Percentiles rank a stretch among this genome's conserved stretches.
Conservation (phyloP, 139 green algal species). For the Tetraselmis chui region DNA sequence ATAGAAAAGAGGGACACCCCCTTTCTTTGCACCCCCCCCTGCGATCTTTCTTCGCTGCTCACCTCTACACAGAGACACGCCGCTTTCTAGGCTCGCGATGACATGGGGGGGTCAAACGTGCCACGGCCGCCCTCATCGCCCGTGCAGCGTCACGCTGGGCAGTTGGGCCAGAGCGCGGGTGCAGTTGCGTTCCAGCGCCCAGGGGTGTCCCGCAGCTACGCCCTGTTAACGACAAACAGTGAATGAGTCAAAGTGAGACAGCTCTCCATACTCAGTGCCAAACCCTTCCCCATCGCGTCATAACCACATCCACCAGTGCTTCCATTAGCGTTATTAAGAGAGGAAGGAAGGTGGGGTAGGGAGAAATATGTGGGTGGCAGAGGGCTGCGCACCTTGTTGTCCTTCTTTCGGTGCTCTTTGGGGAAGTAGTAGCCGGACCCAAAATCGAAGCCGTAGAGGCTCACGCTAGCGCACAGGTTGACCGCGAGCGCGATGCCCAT, state of each 20-base stretch:
- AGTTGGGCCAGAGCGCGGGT: background rate
- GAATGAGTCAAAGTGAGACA: too few relatives aligned
- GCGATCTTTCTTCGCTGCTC: too few relatives aligned
- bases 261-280: too few relatives aligned
- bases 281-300: too few relatives aligned
- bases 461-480: slow-evolving; percentile 4
- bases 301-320: background rate
- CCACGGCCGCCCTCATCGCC: too few relatives aligned
- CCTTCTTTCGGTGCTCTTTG: background rate
- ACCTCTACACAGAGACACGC: too few relatives aligned
- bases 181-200: background rate
- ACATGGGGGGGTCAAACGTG: too few relatives aligned
- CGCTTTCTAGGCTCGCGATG: too few relatives aligned
- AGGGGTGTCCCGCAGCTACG: background rate
- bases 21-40: too few relatives aligned
- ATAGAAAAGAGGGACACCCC: too few relatives aligned
- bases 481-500: slow-evolving; percentile 7
- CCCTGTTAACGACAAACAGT: background rate
- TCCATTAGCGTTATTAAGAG: background rate
- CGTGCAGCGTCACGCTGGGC: background rate
- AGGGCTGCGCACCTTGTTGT: background rate
- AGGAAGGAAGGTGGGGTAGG: too few relatives aligned
- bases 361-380: background rate
- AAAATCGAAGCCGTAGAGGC: slow-evolving; percentile 9
- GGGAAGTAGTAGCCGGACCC: background rate